A percentile compares a stretch with the other conserved stretches of the same genome.
phyloP scores from a whole-genome alignment of 73 alveolate genomes.

The Symbiodinium pilosum region DNA sequence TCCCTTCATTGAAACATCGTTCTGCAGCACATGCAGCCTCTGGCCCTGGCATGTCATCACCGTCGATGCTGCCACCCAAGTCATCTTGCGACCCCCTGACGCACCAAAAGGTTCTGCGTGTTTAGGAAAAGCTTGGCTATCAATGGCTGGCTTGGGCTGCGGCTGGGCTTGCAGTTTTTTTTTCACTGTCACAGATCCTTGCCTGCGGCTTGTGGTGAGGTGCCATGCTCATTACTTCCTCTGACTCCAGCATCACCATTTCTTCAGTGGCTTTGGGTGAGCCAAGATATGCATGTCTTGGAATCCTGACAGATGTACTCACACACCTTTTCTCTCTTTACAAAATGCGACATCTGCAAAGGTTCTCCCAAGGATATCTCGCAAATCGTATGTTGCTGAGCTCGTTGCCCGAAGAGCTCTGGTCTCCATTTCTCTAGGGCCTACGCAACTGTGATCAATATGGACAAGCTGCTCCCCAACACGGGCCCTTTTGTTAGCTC shows the following conservation, averaged over 20 bases:
- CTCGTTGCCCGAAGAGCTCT: constrained; percentile 4
- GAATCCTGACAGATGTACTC: too few relatives aligned
- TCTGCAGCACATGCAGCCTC: background rate
- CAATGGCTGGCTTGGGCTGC: background rate
- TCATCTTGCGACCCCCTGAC: constrained; percentile 34
- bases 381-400: background rate
- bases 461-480: background rate
- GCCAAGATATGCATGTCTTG: too few relatives aligned
- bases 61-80: constrained; percentile 23
- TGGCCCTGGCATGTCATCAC: background rate
- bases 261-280: too few relatives aligned
- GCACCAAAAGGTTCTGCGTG: too few relatives aligned
- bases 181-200: constrained; percentile 38
- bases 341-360: too few relatives aligned
- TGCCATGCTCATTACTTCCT: too few relatives aligned
- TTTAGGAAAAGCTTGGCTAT: background rate
- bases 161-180: constrained; percentile 35
- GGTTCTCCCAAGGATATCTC: background rate
- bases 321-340: too few relatives aligned
- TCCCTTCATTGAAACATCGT: background rate
- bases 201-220: background rate
- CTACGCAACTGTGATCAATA: background rate
- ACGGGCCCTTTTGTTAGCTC: background rate
- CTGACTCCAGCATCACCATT: background rate
- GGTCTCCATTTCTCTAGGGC: constrained; percentile 75